Evolutionary conservation across 2,329 filamentous ascomycete species (phyloP).

Genomic region (Cercospora brassicicola): DNA sequence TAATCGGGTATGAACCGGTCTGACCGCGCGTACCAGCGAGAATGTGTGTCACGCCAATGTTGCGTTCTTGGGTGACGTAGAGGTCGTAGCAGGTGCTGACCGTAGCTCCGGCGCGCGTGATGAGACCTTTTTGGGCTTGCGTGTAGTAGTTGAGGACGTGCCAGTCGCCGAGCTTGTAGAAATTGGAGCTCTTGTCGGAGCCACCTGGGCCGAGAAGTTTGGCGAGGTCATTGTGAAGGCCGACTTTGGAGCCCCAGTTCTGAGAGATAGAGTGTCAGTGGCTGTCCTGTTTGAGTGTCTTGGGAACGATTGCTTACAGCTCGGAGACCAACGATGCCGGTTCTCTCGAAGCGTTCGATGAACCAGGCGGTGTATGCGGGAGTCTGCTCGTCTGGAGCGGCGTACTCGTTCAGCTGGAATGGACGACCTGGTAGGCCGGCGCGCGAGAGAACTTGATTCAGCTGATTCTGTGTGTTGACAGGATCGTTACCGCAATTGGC

Average conservation of each 20-base stretch:
- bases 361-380: conserved; percentile 2
- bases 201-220: not conserved
- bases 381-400: not conserved
- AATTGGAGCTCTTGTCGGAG: not conserved
- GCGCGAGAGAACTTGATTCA: not conserved
- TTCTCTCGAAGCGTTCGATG: not conserved
- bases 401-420: not conserved
- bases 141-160: conserved; percentile 4
- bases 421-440: not conserved
- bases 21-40: not conserved
- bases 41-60: not conserved
- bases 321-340: not conserved
- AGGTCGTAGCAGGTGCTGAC: conserved; percentile 1
- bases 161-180: not conserved
- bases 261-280: not conserved
- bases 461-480: not conserved
- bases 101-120: not conserved
- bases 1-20: not conserved
- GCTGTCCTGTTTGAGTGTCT: not conserved
- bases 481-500: not conserved
- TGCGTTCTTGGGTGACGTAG: not conserved
- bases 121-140: not conserved
- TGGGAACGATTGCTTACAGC: not conserved
- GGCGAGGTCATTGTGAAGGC: conserved; percentile 1
- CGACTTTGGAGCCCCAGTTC: conserved; percentile 2